A percentile compares a stretch with the other conserved stretches of the same genome.
Conservation (phyloP, 2,329 filamentous ascomycete species). For the Arachnomyces sp. region DNA sequence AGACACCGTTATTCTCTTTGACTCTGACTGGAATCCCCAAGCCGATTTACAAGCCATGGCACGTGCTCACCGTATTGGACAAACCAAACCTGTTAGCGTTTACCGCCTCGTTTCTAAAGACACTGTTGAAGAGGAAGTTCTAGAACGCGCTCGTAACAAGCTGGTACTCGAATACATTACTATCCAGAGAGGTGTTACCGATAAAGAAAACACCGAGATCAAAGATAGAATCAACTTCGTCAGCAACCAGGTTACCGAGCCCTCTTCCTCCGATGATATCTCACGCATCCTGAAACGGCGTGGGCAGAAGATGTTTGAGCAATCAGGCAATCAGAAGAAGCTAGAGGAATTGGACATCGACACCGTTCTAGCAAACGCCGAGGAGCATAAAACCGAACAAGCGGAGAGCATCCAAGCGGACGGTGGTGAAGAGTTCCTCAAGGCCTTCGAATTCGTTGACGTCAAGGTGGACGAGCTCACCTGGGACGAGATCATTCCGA, state of each 20-base stretch:
- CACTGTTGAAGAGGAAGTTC: constrained; percentile 94
- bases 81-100: constrained; percentile 91
- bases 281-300: constrained; percentile 93
- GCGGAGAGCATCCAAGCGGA: constrained; percentile 90
- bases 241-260: constrained; percentile 56
- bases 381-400: constrained; percentile 93
- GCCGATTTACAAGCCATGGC: constrained; percentile 98
- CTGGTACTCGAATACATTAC: constrained; percentile 95
- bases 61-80: constrained; percentile 92
- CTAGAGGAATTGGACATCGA: constrained; percentile 93
- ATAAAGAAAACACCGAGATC: constrained; percentile 80
- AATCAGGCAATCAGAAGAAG: constrained; percentile 91
- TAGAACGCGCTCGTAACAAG: constrained; percentile 94
- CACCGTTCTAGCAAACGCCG: constrained; percentile 89
- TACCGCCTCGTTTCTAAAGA: constrained; percentile 96
- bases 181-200: constrained; percentile 92
- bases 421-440: constrained; percentile 93
- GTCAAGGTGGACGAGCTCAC: constrained; percentile 89
- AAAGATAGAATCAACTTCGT: constrained; percentile 66
- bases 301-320: constrained; percentile 99
- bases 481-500: constrained; percentile 98
- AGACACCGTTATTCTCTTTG: constrained; percentile 88
- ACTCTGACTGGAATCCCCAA: constrained; percentile 98
- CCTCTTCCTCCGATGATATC: constrained; percentile 87
- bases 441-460: constrained; percentile 84